A percentile compares a stretch with the other conserved stretches of the same genome.
phyloP scores from a whole-genome alignment of 352 stramenopile genomes.

The Peronospora belbahrii region DNA sequence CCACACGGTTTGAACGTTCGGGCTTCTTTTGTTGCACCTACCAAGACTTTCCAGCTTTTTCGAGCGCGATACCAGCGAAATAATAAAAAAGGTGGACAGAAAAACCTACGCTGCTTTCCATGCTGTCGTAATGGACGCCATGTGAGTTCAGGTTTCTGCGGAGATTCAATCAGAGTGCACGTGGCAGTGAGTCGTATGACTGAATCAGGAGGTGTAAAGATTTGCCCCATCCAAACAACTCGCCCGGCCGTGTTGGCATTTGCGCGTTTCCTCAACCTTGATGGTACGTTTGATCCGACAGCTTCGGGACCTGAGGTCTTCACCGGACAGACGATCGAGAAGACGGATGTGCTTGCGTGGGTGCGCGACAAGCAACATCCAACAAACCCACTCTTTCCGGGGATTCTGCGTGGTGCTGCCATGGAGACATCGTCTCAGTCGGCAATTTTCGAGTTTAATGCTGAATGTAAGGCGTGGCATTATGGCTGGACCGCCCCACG shows the following conservation, averaged over 20 bases:
- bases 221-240: conserved; percentile 66
- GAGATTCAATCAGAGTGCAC: conserved; percentile 77
- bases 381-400: conserved; percentile 69
- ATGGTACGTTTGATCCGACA: conserved; percentile 56
- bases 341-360: conserved; percentile 47
- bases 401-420: conserved; percentile 61
- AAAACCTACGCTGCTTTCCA: conserved; percentile 85
- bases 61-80: conserved; percentile 79
- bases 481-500: conserved; percentile 80
- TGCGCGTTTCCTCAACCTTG: conserved; percentile 65
- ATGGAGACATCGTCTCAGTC: conserved; percentile 77
- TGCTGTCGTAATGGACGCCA: conserved; percentile 74
- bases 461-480: conserved; percentile 85
- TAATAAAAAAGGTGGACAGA: conserved; percentile 87
- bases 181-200: conserved; percentile 71
- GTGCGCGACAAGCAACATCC: conserved; percentile 69
- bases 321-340: conserved; percentile 70
- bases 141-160: conserved; percentile 81
- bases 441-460: conserved; percentile 85
- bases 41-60: conserved; percentile 77
- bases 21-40: conserved; percentile 69
- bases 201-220: conserved; percentile 69
- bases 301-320: conserved; percentile 70
- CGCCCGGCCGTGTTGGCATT: conserved; percentile 57
- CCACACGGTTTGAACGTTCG: conserved; percentile 71